Conservation (phyloP, 495 filamentous ascomycete genomes). For the Lasiosphaeris hirsuta region DNA sequence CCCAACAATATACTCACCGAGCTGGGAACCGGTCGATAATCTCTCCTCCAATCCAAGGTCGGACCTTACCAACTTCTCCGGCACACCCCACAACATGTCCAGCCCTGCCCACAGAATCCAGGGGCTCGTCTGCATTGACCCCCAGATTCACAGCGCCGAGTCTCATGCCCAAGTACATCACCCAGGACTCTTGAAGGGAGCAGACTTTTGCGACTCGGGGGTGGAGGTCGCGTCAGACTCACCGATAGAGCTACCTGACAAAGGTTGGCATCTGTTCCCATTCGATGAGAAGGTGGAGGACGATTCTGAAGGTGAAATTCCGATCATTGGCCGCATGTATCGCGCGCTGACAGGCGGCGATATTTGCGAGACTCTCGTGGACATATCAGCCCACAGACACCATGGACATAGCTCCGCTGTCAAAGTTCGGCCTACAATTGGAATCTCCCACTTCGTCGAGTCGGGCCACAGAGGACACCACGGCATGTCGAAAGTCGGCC, state of each 20-base stretch:
- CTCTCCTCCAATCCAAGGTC: not conserved
- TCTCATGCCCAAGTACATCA: slow-evolving; percentile 11
- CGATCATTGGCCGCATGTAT: slow-evolving; percentile 21
- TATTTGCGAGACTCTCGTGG: slow-evolving; percentile 24
- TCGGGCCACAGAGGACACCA: not conserved
- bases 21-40: not conserved
- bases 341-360: slow-evolving; percentile 29
- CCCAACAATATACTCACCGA: not conserved
- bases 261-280: slow-evolving; percentile 17
- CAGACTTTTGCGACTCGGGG: slow-evolving; percentile 14
- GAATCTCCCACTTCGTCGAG: slow-evolving; percentile 1
- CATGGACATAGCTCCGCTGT: slow-evolving; percentile 25
- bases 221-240: not conserved
- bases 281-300: slow-evolving; percentile 12
- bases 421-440: slow-evolving; percentile 34
- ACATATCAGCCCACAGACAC: slow-evolving; percentile 30
- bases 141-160: slow-evolving; percentile 8
- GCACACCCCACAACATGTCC: not conserved
- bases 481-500: slow-evolving; percentile 13
- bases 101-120: not conserved
- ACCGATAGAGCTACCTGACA: not conserved
- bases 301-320: not conserved
- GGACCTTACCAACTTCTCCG: not conserved
- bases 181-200: slow-evolving; percentile 10
- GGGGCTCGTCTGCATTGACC: slow-evolving; percentile 9